phyloP scores from a whole-genome alignment of 371 early-diverging fungal species.

The Mucor lusitanicus region DNA sequence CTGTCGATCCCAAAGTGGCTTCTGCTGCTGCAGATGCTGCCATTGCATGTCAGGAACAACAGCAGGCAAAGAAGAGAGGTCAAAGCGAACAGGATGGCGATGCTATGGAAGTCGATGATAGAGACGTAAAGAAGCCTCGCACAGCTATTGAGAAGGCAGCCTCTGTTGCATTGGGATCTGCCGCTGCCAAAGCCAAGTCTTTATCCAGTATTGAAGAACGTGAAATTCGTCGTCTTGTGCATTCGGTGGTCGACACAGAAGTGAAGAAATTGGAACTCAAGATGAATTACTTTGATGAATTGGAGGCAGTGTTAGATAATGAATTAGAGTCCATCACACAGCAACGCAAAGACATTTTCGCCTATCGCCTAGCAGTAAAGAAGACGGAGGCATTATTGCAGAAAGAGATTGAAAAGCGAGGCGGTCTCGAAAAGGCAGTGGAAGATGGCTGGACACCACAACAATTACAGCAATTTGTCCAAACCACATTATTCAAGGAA shows the following conservation, averaged over 20 bases:
- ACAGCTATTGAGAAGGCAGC: conserved; percentile 63
- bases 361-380: conserved; percentile 72
- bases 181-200: conserved; percentile 70
- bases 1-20: conserved; percentile 92
- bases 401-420: conserved; percentile 49
- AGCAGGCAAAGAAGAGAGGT: not conserved
- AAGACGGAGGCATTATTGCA: conserved; percentile 56
- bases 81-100: conserved; percentile 24
- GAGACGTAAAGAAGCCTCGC: conserved; percentile 33
- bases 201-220: conserved; percentile 73
- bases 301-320: conserved; percentile 84
- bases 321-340: conserved; percentile 83
- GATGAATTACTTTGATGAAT: conserved; percentile 88
- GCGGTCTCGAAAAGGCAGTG: conserved; percentile 33
- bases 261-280: conserved; percentile 87
- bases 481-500: conserved; percentile 35
- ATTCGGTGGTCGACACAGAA: conserved; percentile 83
- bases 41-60: conserved; percentile 26
- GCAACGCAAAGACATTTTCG: conserved; percentile 79
- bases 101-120: conserved; percentile 40
- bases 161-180: conserved; percentile 66
- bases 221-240: conserved; percentile 79
- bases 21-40: conserved; percentile 71
- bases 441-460: conserved; percentile 43
- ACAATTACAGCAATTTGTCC: conserved; percentile 43